Evolutionary conservation across 257 asterid genomes (phyloP), one percentile per base, ranked within the genome.

Genomic region (Lithospermum erythrorhizon): DNA sequence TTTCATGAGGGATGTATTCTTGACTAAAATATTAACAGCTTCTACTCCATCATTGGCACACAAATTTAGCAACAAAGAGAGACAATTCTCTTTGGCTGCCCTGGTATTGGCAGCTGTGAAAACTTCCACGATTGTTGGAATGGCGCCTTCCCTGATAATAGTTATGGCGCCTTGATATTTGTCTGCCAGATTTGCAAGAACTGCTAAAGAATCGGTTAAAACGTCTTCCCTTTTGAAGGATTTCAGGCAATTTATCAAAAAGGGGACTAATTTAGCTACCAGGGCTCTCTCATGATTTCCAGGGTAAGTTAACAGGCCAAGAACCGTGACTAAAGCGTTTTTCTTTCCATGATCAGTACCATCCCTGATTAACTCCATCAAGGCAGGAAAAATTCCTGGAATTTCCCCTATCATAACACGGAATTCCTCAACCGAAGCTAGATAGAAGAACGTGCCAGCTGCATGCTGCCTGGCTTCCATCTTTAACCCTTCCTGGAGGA

Each of bases 371-470:
- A 84, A 51, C 16, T 74, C 77, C 5, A 84, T 64, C 37, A 87
- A 57, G 21, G 81, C 75, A 18, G 85, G 87, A 68, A 84, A 70
- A 0, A 72, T 66, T 21, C 68, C 79, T 2, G 51, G 55, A n/a
- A 70, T 77, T 49, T 76, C 87, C 9, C 91, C 94, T 0, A 84
- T 79, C 62, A 64, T 21, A 53, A 62, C 78, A 9, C 94, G 79
- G 37, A 79, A 57, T 35, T 81, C 83, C 3, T 81, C 81, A 6
- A 72, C 61, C 2, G 96, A 84, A 2, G 85, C 65, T 51, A 87
- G 76, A 75, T 84, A 87, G 49, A 87, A 87, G 2, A 84, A 56
- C 3, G 74, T 69, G 0, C 90, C 96, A 2, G 94, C 96, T 56
- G 96, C 96, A 0, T 30, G 78, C 60, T 87, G 96, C 55, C 66